phyloP scores from a whole-genome alignment of 108 stramenopile genomes.

The Cyclotella choctawhatcheeana region DNA sequence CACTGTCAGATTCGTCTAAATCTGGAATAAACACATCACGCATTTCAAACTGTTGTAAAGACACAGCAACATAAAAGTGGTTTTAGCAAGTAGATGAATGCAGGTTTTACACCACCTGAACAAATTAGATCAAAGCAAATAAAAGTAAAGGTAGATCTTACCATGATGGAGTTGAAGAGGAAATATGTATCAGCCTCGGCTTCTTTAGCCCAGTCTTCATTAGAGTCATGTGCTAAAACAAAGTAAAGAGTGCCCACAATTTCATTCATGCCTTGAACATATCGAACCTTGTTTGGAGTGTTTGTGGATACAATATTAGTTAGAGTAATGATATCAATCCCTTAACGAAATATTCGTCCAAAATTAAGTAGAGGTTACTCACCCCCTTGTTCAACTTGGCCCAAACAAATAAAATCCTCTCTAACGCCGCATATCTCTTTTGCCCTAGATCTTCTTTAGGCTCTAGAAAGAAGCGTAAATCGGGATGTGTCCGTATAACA shows the following conservation, averaged over 20 bases:
- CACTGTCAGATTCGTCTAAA: constrained; percentile 83
- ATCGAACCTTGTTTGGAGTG: constrained; percentile 60
- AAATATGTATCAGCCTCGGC: constrained; percentile 95
- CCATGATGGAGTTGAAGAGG: constrained; percentile 91
- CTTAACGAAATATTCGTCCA: not conserved
- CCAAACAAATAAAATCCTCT: constrained; percentile 93
- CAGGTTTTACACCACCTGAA: too few relatives aligned
- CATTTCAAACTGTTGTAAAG: constrained; percentile 75
- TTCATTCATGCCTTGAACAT: constrained; percentile 99
- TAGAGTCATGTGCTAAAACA: constrained; percentile 86
- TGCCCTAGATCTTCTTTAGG: constrained; percentile 67
- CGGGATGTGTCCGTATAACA: constrained; percentile 88
- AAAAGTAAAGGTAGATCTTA: constrained; percentile 5
- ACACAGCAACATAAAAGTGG: too few relatives aligned
- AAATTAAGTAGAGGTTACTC: constrained; percentile 17
- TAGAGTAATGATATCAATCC: not conserved
- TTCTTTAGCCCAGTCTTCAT: constrained; percentile 74
- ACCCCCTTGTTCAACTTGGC: constrained; percentile 95
- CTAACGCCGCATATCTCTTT: constrained; percentile 86
- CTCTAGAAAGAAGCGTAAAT: constrained; percentile 83
- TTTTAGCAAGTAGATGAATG: too few relatives aligned
- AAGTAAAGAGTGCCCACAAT: constrained; percentile 93
- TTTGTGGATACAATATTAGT: not conserved
- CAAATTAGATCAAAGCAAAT: not conserved
- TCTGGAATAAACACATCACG: constrained; percentile 90